Evolutionary conservation across 2,329 filamentous ascomycete species (phyloP).

Genomic region (Pseudocercospora macadamiae): DNA sequence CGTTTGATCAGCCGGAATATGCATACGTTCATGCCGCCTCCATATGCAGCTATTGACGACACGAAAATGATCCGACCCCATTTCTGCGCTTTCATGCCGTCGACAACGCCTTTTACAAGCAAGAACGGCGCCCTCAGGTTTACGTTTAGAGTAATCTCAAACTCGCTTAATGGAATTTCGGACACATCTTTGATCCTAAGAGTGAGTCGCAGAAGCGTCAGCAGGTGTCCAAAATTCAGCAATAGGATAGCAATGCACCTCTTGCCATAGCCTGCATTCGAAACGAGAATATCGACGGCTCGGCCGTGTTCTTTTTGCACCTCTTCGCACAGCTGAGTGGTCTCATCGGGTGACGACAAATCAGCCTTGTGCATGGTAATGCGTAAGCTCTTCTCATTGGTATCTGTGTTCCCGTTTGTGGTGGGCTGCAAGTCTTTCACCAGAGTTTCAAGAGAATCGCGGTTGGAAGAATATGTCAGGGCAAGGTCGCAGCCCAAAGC

Average conservation of each 20-base stretch:
- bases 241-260: too few species aligned
- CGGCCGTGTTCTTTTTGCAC: conserved; percentile 57
- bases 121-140: conserved; percentile 67
- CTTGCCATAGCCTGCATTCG: conserved; percentile 68
- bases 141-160: conserved; percentile 64
- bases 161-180: conserved; percentile 66
- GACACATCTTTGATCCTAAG: conserved; percentile 53
- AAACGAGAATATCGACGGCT: conserved; percentile 64
- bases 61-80: conserved; percentile 69
- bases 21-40: conserved; percentile 66
- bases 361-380: conserved; percentile 63
- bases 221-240: too few species aligned
- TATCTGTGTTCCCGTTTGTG: conserved; percentile 16
- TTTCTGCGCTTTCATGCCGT: conserved; percentile 60
- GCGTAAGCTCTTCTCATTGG: conserved; percentile 38
- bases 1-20: conserved; percentile 62
- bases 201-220: too few species aligned
- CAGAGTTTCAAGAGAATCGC: conserved; percentile 50
- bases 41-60: conserved; percentile 64
- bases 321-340: conserved; percentile 57
- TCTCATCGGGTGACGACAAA: conserved; percentile 56
- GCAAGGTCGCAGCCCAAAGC: conserved; percentile 57
- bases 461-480: conserved; percentile 60
- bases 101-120: conserved; percentile 62
- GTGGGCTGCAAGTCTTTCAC: conserved; percentile 32